Evolutionary conservation across 2,329 filamentous ascomycete genomes (phyloP).

Genomic region (Dendrostoma leiphaemia): DNA sequence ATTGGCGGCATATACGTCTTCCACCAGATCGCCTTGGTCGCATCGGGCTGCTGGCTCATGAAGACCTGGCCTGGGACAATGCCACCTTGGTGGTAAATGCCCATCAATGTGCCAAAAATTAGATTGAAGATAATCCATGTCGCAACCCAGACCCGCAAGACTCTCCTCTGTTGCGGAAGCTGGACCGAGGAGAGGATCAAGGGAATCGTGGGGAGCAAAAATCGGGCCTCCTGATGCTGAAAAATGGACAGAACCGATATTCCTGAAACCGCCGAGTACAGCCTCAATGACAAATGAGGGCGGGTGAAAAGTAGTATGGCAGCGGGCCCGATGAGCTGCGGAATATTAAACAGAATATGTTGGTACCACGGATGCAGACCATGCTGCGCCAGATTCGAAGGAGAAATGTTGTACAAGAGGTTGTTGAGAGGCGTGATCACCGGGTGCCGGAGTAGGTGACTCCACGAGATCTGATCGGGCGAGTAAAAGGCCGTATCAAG

Average conservation of each 20-base stretch:
- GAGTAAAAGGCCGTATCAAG: constrained; percentile 86
- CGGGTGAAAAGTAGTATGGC: constrained; percentile 57
- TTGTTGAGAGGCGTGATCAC: constrained; percentile 78
- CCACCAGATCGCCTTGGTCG: constrained; percentile 76
- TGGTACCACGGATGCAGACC: constrained; percentile 79
- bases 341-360: constrained; percentile 69
- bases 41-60: constrained; percentile 66
- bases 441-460: constrained; percentile 61
- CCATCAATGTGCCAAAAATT: constrained; percentile 69
- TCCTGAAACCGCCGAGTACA: constrained; percentile 74
- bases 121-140: constrained; percentile 70
- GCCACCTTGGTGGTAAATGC: constrained; percentile 78
- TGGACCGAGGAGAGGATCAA: constrained; percentile 73
- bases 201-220: constrained; percentile 72
- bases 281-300: constrained; percentile 57
- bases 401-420: constrained; percentile 69
- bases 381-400: constrained; percentile 70
- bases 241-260: constrained; percentile 70
- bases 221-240: constrained; percentile 78
- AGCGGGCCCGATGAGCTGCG: constrained; percentile 70
- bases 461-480: constrained; percentile 60
- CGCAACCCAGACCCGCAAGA: constrained; percentile 53
- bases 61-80: constrained; percentile 75
- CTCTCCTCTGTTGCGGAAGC: constrained; percentile 54
- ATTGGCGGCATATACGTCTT: constrained; percentile 81